Conservation (phyloP, 371 early-diverging fungal genomes). For the Mortierella sp. region DNA sequence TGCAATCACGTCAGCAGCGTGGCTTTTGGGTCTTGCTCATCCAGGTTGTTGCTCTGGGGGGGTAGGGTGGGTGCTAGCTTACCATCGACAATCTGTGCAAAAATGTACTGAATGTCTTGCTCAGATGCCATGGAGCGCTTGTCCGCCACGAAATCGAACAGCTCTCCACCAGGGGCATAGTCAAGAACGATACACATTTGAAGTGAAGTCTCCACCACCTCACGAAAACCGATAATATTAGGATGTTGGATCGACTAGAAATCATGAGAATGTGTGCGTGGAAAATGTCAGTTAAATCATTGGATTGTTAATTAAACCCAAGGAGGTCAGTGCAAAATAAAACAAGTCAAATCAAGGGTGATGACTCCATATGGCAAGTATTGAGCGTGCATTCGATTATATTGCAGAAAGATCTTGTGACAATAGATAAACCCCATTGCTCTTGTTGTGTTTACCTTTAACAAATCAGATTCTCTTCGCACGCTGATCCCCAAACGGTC, state of each 20-base stretch:
- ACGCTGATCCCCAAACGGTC: slow-evolving; percentile 50
- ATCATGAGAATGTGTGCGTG: slow-evolving; percentile 12
- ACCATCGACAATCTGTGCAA: slow-evolving; percentile 51
- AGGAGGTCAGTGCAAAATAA: neutral
- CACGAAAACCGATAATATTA: slow-evolving; percentile 78
- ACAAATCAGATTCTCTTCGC: slow-evolving; percentile 46
- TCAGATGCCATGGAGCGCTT: slow-evolving; percentile 45
- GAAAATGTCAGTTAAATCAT: slow-evolving; percentile 11
- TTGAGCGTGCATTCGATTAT: neutral
- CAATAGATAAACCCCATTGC: neutral
- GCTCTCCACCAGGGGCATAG: slow-evolving; percentile 74
- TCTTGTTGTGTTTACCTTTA: slow-evolving; percentile 38
- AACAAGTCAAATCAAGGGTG: slow-evolving; percentile 1
- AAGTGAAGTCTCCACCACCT: slow-evolving; percentile 76
- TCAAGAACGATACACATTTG: slow-evolving; percentile 76
- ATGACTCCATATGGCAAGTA: neutral
- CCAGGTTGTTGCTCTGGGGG: neutral
- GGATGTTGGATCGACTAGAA: slow-evolving; percentile 71
- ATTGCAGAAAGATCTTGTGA: neutral
- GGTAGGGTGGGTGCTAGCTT: neutral
- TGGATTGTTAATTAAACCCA: slow-evolving; percentile 7
- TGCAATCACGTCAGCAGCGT: slow-evolving; percentile 1
- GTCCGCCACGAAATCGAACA: slow-evolving; percentile 73
- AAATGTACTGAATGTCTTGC: slow-evolving; percentile 42
- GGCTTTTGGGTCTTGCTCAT: neutral